These are phyloP conservation scores for Penicillium sp. DNA, from an alignment of 2,329 filamentous ascomycete species.

Conservation along the genomic window DNA sequence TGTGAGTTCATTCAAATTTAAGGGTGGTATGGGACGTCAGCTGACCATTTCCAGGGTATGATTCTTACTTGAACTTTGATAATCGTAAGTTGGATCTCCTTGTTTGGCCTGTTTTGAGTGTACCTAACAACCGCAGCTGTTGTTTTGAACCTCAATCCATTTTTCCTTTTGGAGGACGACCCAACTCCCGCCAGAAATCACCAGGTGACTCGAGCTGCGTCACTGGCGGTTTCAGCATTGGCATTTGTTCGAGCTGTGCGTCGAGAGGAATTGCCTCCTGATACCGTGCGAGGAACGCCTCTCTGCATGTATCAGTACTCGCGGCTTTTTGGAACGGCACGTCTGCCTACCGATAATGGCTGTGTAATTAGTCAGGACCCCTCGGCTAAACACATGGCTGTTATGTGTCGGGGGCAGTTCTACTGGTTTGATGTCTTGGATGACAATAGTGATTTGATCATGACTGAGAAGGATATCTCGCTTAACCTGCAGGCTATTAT, in stretches of 20 bases:
- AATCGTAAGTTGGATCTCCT: slow-evolving; percentile 56
- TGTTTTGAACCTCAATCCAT: slow-evolving; percentile 94
- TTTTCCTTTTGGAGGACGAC: slow-evolving; percentile 96
- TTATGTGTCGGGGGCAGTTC: slow-evolving; percentile 91
- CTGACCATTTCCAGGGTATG: slow-evolving; percentile 69
- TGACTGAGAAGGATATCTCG: slow-evolving; percentile 91
- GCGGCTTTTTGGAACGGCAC: slow-evolving; percentile 86
- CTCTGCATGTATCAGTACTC: slow-evolving; percentile 99
- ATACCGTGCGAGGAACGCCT: slow-evolving; percentile 77
- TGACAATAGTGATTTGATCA: slow-evolving; percentile 90
- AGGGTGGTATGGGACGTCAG: background rate
- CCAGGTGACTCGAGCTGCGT: slow-evolving; percentile 91
- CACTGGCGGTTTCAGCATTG: slow-evolving; percentile 82
- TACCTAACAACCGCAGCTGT: slow-evolving; percentile 54
- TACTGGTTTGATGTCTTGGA: slow-evolving; percentile 99
- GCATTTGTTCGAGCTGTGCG: slow-evolving; percentile 91
- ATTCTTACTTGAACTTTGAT: slow-evolving; percentile 96
- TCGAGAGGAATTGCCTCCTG: slow-evolving; percentile 87
- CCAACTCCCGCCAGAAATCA: slow-evolving; percentile 95
- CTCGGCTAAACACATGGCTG: slow-evolving; percentile 86
- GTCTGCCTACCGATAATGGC: slow-evolving; percentile 89
- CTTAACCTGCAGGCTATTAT: slow-evolving; percentile 90
- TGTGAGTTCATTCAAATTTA: slow-evolving; percentile 59
- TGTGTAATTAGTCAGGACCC: slow-evolving; percentile 96
- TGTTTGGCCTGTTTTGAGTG: background rate